A percentile compares a stretch with the other conserved stretches of the same genome.
Conservation (phyloP, 1,284 basidiomycete species). For the Earliella scabrosa region DNA sequence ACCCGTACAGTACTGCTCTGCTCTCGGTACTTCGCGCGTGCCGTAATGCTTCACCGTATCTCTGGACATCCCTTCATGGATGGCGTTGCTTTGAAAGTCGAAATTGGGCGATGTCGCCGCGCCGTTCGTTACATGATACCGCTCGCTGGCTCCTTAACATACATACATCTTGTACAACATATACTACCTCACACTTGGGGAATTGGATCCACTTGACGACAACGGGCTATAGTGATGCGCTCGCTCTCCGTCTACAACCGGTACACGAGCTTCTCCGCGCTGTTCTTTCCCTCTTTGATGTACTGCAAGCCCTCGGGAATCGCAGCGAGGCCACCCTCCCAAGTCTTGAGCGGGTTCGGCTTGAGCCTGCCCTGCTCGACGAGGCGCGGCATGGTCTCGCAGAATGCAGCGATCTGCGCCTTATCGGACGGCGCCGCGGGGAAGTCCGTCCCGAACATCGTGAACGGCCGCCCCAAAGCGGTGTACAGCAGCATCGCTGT, state of each 20-base stretch:
- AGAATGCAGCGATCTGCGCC: constrained; percentile 24
- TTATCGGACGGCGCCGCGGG: constrained; percentile 16
- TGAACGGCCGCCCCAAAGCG: constrained; percentile 19
- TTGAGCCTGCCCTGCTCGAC: constrained; percentile 20
- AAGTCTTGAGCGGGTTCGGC: constrained; percentile 24
- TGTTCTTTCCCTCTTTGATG: constrained; percentile 26
- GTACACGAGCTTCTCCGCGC: constrained; percentile 30
- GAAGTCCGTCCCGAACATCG: not conserved
- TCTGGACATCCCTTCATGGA: no score
- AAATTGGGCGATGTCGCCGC: no score
- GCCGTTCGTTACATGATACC: no score
- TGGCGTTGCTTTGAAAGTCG: no score
- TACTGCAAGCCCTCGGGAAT: constrained; percentile 27
- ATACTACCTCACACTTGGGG: no score
- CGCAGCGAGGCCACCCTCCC: constrained; percentile 23
- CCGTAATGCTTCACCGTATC: no score
- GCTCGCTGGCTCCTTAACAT: no score
- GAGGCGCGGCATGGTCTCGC: constrained; percentile 22
- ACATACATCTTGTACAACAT: no score
- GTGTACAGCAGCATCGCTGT: constrained; percentile 25
- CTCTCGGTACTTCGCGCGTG: no score
- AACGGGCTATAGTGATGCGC: no score
- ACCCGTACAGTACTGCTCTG: not conserved
- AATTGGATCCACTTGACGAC: no score
- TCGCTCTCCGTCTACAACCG: no score